phyloP scores from a whole-genome alignment of 345 rosid species.

The Aquilaria yunnanensis region DNA sequence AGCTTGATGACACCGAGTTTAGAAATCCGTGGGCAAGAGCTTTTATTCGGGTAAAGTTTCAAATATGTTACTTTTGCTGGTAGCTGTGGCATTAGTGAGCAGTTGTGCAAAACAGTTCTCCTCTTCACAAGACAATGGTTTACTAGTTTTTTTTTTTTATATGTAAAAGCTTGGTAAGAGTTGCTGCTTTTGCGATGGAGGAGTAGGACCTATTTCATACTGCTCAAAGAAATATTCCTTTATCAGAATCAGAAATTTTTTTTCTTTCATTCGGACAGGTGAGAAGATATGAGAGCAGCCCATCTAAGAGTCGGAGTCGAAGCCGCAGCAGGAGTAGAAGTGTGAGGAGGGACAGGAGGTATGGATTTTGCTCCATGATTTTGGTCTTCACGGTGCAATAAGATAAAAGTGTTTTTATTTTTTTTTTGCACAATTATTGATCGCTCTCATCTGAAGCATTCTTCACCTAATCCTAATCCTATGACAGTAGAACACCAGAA shows the following conservation, averaged over 20 bases:
- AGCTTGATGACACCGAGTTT: conserved; percentile 83
- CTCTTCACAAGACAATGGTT: no score
- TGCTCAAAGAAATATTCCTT: not conserved
- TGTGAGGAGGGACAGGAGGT: conserved; percentile 54
- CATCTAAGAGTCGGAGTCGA: conserved; percentile 55
- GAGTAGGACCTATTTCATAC: no score
- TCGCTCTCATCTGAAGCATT: not conserved
- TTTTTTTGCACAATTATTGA: not conserved
- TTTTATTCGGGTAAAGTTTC: conserved; percentile 52
- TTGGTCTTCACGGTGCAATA: not conserved
- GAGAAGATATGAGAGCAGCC: conserved; percentile 53
- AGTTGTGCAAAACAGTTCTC: no score
- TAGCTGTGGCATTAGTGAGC: not conserved
- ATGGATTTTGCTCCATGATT: not conserved
- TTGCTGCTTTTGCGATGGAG: not conserved
- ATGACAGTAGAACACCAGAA: conserved; percentile 50
- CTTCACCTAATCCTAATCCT: conserved; percentile 4
- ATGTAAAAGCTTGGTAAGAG: not conserved
- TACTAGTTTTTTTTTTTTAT: no score
- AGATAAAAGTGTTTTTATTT: not conserved
- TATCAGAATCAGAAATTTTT: not conserved
- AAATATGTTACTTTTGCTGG: not conserved
- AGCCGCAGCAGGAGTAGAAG: conserved; percentile 66
- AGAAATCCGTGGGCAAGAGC: conserved; percentile 82
- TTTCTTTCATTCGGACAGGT: conserved; percentile 38